Conservation (phyloP, 106 monocot species). For the Narthecium ossifragum region DNA sequence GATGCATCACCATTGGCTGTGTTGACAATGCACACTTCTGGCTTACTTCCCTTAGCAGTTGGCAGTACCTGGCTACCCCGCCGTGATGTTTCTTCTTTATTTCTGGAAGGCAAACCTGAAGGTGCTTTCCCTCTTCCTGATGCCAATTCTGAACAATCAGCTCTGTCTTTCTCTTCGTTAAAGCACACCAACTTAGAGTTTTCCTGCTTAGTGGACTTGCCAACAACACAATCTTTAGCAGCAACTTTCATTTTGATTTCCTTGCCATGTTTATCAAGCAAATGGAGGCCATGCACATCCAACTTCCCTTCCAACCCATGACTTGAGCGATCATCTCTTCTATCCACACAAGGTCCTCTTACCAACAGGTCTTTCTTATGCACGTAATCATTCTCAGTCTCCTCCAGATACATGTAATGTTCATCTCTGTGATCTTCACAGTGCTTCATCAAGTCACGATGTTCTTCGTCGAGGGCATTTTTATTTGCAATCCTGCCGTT, state of each 20-base stretch:
- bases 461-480: not conserved
- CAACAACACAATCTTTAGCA: not conserved
- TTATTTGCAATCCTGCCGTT: not conserved
- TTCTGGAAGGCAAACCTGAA: not conserved
- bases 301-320: not conserved
- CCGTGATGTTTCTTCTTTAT: conserved; percentile 8
- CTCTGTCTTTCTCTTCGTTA: not conserved
- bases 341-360: not conserved
- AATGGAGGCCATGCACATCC: not conserved
- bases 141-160: conserved; percentile 5
- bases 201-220: not conserved
- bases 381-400: not conserved
- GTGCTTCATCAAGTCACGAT: not conserved
- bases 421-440: conserved; percentile 7
- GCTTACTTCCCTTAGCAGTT: conserved; percentile 3
- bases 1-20: conserved; percentile 5
- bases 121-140: conserved; percentile 15
- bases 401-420: conserved; percentile 1
- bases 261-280: not conserved
- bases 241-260: not conserved
- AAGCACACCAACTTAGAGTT: not conserved
- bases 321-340: not conserved
- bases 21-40: not conserved
- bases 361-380: not conserved
- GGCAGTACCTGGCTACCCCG: not conserved